Evolutionary conservation across 2,329 filamentous ascomycete species (phyloP), one percentile per base, ranked within the genome.

Genomic region (Plenodomus tracheiphilus): DNA sequence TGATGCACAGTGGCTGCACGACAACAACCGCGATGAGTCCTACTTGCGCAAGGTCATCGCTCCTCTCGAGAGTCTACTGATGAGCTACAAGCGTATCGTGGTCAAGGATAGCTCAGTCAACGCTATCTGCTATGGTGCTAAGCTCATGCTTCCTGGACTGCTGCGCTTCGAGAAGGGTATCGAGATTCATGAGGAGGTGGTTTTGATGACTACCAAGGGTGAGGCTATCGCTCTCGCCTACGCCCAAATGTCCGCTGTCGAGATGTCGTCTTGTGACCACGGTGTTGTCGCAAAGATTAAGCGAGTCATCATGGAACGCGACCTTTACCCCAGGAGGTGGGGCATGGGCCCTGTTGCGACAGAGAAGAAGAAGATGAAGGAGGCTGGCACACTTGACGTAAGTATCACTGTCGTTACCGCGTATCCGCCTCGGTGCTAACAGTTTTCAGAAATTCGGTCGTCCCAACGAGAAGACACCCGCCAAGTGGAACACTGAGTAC

Each of bases 361-460:
- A 41, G 91, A 97, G 83, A 99, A 99, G 86, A 99, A 99, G 88
- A 97, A 97, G 85, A 86, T 99, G 81, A 97, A 97, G 85, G 90
- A 92, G 44, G 89, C 91, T 62, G 94, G 94, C 75, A 96, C 97
- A 79, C 87, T 99, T 52, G 94, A 99, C 81, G 81, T 84, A 71
- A 72, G 81, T 73, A 50, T 17, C 10, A 25, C 8, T 25, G n/a
- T 8, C 10, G n/a, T 4, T 35, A 19, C 18, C 8, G 2, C 11
- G 13, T 36, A 32, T 16, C 15, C 25, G 10, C 21, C 45, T 11
- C 17, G 34, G 34, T 48, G 47, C 72, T 80, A 70, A 80, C 41
- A 30, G 3, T 36, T 11, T 25, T 10, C 51, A 83, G 81, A 99
- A 99, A 86, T 97, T 85, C 66, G 94, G 94, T 61, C 87, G 92